Base-by-base conservation (phyloP, 192 early-diverging fungal genomes). In the Mortierella hygrophila region DNA sequence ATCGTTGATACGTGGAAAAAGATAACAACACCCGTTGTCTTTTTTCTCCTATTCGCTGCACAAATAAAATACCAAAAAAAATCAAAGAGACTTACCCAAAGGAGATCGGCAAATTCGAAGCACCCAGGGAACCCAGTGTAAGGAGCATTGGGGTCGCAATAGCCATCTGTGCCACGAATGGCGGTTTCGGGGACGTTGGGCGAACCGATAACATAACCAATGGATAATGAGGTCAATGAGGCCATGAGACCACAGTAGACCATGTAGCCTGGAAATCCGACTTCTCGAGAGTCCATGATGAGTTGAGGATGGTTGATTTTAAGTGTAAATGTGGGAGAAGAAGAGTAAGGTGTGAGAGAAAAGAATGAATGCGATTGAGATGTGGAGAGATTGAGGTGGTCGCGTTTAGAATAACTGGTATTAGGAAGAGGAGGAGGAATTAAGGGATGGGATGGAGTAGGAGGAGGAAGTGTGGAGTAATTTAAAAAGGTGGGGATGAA, bases 171-270 rank as follows among this genome's bases (percentile, higher is more conserved):
- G 29, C 84, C 84, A 74, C 83, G 88, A n/a, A 88, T 91, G 21
- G 81, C 60, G 15, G 46, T 74, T n/a, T 88, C 88, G 38, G 89
- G 83, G 69, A 91, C 80, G 72, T 91, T 91, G 72, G 90, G 79
- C 4, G 87, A 88, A 37, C 88, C 90, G 68, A 91, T 91, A 11
- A 88, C 84, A 73, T 86, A 91, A 54, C 88, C 88, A 72, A 85
- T 87, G 26, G 82, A 87, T 41, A 89, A 82, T 21, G 90, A 88
- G 46, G 87, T 88, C 47, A 91, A 70, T 23, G 82, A 83, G 38
- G 86, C 76, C 23, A 91, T 41, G 11, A 84, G 29, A 49, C 81
- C 87, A 68, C 83, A 87, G 40, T 84, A 91, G 60, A 91, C 69
- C 88, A 91, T 91, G 68, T 88, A 89, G 9, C 55, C 57, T 2